Percentiles rank a stretch among this genome's conserved stretches.
These are phyloP conservation scores for Echeveria elegans DNA, from an alignment of 164 flowering plant genomes.

Conservation along the genomic window DNA sequence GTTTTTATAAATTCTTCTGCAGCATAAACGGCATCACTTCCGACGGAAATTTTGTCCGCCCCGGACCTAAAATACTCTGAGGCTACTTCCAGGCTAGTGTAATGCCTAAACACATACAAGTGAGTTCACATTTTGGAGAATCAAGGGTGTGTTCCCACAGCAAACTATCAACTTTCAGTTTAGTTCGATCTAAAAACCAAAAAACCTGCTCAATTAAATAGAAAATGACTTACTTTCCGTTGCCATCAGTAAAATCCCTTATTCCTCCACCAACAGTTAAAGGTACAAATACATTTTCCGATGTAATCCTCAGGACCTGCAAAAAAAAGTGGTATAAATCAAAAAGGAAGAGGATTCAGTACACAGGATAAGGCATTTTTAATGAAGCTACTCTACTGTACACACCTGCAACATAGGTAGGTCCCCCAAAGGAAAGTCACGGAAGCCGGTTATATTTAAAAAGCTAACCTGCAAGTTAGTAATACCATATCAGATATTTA, in stretches of 20 bases:
- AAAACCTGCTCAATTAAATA: not conserved
- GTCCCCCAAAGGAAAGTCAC: conserved; percentile 94
- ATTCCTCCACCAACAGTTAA: conserved; percentile 98
- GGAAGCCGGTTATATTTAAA: conserved; percentile 89
- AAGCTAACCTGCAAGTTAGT: conserved; percentile 65
- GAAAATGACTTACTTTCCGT: conserved; percentile 55
- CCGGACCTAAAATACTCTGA: conserved; percentile 98
- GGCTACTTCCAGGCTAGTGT: conserved; percentile 93
- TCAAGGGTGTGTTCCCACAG: not conserved
- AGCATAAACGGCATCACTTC: conserved; percentile 97
- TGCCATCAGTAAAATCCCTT: conserved; percentile 91
- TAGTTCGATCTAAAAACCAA: not conserved
- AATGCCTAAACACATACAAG: conserved; percentile 52
- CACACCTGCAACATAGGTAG: conserved; percentile 93
- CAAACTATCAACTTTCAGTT: not conserved
- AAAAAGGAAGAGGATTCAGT: not conserved
- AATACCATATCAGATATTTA: not conserved
- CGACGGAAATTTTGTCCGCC: conserved; percentile 94
- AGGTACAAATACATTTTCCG: conserved; percentile 96
- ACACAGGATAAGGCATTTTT: conserved; percentile 9
- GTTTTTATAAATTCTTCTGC: conserved; percentile 79
- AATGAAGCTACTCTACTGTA: not conserved
- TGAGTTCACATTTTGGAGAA: not conserved
- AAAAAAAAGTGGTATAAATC: not conserved
- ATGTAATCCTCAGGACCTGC: conserved; percentile 23